Base-by-base conservation (phyloP, 306 rosid genomes). In the Inga oerstediana region DNA sequence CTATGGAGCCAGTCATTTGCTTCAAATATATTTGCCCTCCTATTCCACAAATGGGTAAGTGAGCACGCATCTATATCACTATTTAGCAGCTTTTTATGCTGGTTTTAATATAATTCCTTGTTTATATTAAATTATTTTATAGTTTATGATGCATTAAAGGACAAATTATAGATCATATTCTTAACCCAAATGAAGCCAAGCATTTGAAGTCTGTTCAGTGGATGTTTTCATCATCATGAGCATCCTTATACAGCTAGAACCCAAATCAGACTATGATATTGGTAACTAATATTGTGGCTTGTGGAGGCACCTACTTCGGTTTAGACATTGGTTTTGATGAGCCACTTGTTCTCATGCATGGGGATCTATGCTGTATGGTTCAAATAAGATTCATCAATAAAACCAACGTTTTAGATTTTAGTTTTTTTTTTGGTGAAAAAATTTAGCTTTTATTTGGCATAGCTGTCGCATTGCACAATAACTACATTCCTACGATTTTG, bases 1-100 rank as follows among this genome's bases (percentile, higher is more conserved):
- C 94, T 92, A 16, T 96, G 99, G 99, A 96, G 99, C 88, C 99
- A 96, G 82, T 96, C 98, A 56, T 94, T 96, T 90, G 92, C 95
- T 61, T 96, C 97, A 17, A 92, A 96, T 84, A 96, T 92, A 56
- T 96, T 94, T 84, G 89, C 97, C 69, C 94, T 92, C 66, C 82
- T 96, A 84, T 96, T 96, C 87, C 97, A 96, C 86, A 96, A 96
- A 92, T 94, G 98, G 98, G 98, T 96, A 92, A 77, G 89, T 82
- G 74, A 75, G 80, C 83, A 71, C 72, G 72, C 81, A 22, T 72
- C 32, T 71, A 35, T n/a, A 7, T 17, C 58, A 8, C 66, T 79
- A n/a, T 66, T 68, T 81, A 43, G 11, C 75, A 37, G 39, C 61
- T 20, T 45, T 62, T n/a, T 34, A 41, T n/a, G 22, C 67, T 52